Evolutionary conservation across 331 rosid species (phyloP).

Genomic region (Saraca asoca): DNA sequence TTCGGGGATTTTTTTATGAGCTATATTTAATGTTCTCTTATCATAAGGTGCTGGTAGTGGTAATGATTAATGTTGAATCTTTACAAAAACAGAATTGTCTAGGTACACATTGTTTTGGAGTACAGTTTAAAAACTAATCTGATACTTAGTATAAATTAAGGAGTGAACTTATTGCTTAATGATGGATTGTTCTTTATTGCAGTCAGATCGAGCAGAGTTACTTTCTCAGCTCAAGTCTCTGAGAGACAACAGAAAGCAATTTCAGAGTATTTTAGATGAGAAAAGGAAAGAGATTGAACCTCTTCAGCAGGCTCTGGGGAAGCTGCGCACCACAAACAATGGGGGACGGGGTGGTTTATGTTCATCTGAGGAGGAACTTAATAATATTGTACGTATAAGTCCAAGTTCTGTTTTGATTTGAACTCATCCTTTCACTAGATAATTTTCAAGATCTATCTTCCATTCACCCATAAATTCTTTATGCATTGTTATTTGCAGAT

Average conservation of each 20-base stretch:
- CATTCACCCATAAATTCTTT: slow-evolving; percentile 19
- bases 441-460: not conserved
- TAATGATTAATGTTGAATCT: no score
- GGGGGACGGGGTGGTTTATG: slow-evolving; percentile 70
- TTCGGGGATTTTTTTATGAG: no score
- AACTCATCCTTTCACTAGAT: slow-evolving; percentile 25
- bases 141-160: not conserved
- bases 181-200: slow-evolving; percentile 31
- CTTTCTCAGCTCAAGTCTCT: slow-evolving; percentile 77
- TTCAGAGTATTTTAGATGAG: slow-evolving; percentile 63
- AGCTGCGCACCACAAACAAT: slow-evolving; percentile 70
- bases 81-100: no score
- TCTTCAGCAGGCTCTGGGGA: slow-evolving; percentile 82
- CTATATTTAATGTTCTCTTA: no score
- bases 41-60: no score
- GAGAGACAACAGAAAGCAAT: slow-evolving; percentile 65
- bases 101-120: not conserved
- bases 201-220: slow-evolving; percentile 72
- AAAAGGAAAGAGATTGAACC: slow-evolving; percentile 85
- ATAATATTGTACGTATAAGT: slow-evolving; percentile 52
- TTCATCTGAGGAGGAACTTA: slow-evolving; percentile 95
- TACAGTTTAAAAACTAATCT: slow-evolving; percentile 20
- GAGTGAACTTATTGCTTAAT: not conserved
- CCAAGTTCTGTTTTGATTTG: slow-evolving; percentile 30
- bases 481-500: slow-evolving; percentile 60